Base-by-base conservation (phyloP, 768 basidiomycete species). In the Boletellus ananas region DNA sequence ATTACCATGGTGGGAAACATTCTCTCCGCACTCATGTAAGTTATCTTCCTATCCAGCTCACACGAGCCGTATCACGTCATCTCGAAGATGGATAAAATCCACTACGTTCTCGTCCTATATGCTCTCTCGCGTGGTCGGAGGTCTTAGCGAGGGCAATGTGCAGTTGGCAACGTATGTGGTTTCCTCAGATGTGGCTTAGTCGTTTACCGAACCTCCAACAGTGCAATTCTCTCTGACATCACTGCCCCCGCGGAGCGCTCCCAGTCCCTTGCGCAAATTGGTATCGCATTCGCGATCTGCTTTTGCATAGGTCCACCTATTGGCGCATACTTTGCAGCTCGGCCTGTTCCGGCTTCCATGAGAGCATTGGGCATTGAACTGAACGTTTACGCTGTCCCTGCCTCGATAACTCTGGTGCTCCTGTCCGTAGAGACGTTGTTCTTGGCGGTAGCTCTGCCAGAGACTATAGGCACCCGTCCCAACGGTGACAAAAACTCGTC, bases 121-220 rank as follows among this genome's bases (percentile, higher is more conserved):
- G 75, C 79, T 94, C 21, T 93, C 94, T 9, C 81, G 95, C 13
- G 75, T 97, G 6, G 83, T 98, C 33, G 94, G 94, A 10, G 95
- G 95, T 4, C 74, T 97, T 9, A 92, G 90, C 61, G 95, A 99
- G 73, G 95, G 95, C 39, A 99, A 99, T 63, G 95, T 98, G 11
- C 95, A 99, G 65, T 75, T 99, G 39, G 88, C 90, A 40, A 94
- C 94, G 93, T 93, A 63, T 58, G 87, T 78, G 29, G 41, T 16
- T 54, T 27, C 27, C 21, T 37, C 17, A 3, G 13, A 10, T 12
- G 4, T 4, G 3, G 31, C 35, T 25, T 23, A 3, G 14, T 37
- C 7, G 27, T 34, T 47, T 10, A 42, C 18, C 31, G 5, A n/a
- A 5, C 13, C 31, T 25, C 50, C 46, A 18, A 39, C 57, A 96